Evolutionary conservation across 2,329 filamentous ascomycete genomes (phyloP), one percentile per base, ranked within the genome.

Genomic region (Hymenoscyphus infarciens): DNA sequence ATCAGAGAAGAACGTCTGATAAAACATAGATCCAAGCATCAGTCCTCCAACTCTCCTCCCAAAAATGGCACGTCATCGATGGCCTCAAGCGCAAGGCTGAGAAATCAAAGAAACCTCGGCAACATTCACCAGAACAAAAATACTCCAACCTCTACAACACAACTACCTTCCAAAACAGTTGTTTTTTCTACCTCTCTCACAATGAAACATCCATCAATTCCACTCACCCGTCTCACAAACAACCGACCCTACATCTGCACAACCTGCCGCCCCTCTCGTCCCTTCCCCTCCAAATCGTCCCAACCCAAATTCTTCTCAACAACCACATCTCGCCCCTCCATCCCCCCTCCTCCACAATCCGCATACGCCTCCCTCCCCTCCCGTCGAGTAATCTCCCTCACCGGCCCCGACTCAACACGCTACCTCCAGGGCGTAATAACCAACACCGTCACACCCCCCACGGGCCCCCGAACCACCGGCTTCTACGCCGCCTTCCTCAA

Each of bases 371-470:
- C 75, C 29, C 84, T 98, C 66, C 78, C 84, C n/a, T 88, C 88
- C 67, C 90, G 95, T 57, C 86, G 87, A 59, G 82, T 98, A 54
- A 87, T 99, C 68, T 88, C 88, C 49, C 80, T 98, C 66, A 84
- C 87, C 16, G 95, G 95, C 2, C 82, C 82, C 3, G 94, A 97
- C 71, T 87, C 92, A 35, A 83, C 89, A 56, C 88, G 89, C 69
- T 98, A 93, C 76, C 83, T 99, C 1, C 92, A 98, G 75, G 93
- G 94, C 60, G 85, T 96, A 62, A 84, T 95, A 67, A 97, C 94
- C 66, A 89, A 87, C 66, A 83, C 92, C 66, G 75, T 84, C 59
- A 76, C 82, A 0, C 71, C 78, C 7, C 71, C 78, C 7, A 72
- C 75, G 57, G 64, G 63, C 8, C 63, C 77, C 1, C 75, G 75